Evolutionary conservation across 192 early-diverging fungal genomes (phyloP), one percentile per base, ranked within the genome.

Genomic region (Podila horticola): DNA sequence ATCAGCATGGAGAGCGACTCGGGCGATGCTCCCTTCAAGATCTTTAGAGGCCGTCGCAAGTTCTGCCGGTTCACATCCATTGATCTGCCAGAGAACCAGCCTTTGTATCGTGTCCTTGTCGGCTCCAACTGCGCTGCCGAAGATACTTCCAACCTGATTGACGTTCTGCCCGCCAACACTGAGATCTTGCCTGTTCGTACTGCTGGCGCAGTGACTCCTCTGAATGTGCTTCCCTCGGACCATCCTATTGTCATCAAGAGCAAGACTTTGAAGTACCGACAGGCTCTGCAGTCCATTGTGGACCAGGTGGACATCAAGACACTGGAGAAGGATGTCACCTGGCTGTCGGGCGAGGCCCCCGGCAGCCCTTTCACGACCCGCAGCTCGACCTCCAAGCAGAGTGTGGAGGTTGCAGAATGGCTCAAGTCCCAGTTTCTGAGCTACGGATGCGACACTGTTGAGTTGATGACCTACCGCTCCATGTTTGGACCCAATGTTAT

Each of bases 401-500:
- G 73, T 33, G 15, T 60, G 5, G 67, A 82, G 45, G 84, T 82
- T 29, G 84, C 84, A 9, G 41, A 59, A 31, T 85, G 84, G 84
- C 48, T 85, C 41, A 71, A 75, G 64, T 74, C 64, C 19, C 72
- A 83, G 41, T 82, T 77, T n/a, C 69, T 75, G 69, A 72, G 69
- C 66, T 82, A 75, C 48, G 79, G 84, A 20, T 85, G 84, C 62
- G 52, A 85, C 55, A 79, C 63, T 28, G 81, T 83, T 55, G 79
- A 79, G 62, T 38, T 85, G 36, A 76, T 83, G 73, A 31, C 19
- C 13, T 85, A 82, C 41, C 69, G 61, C 34, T 24, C 62, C 34
- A 69, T 69, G 28, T 85, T 83, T 62, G 76, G 77, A 57, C 84
- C 84, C 49, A 85, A 85, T n/a, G 84, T 85, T 48, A 71, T 85